Conservation (phyloP, 208 protist genomes). For the Leptomonas pyrrhocoris region DNA sequence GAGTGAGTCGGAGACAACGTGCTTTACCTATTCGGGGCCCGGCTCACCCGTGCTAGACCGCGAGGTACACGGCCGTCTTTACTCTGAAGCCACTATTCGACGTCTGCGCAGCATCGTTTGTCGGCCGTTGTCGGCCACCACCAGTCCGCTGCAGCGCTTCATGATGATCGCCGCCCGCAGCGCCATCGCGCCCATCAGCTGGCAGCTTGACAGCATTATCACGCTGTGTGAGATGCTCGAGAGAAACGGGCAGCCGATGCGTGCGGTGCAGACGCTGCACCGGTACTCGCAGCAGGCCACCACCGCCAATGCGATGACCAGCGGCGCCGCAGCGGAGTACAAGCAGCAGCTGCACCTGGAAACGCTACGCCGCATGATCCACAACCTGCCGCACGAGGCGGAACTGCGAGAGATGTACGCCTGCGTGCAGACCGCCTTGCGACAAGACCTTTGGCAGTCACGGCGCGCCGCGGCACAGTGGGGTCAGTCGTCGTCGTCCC, state of each 20-base stretch:
- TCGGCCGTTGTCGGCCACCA: slow-evolving; percentile 54
- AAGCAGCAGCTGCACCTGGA: slow-evolving; percentile 63
- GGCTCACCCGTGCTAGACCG: slow-evolving; percentile 17
- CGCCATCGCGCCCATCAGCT: slow-evolving; percentile 67
- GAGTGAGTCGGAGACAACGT: slow-evolving; percentile 1
- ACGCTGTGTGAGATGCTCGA: slow-evolving; percentile 74
- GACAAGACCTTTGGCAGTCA: slow-evolving; percentile 39
- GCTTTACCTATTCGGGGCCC: slow-evolving; percentile 7
- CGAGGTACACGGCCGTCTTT: slow-evolving; percentile 36
- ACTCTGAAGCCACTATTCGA: slow-evolving; percentile 54
- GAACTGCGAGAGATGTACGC: slow-evolving; percentile 54
- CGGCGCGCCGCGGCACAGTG: slow-evolving; percentile 1
- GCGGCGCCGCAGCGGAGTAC: slow-evolving; percentile 34
- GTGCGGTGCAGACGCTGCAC: slow-evolving; percentile 52
- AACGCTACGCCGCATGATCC: slow-evolving; percentile 65
- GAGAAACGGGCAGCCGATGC: slow-evolving; percentile 68
- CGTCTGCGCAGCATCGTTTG: slow-evolving; percentile 79
- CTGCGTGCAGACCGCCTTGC: slow-evolving; percentile 47
- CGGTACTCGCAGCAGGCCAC: slow-evolving; percentile 46
- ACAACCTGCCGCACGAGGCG: slow-evolving; percentile 35
- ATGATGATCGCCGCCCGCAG: slow-evolving; percentile 73
- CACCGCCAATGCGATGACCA: slow-evolving; percentile 29
- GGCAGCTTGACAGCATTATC: slow-evolving; percentile 81
- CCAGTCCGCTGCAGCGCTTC: slow-evolving; percentile 72
- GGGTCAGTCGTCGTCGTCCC: background rate